Conservation (phyloP, 1,284 basidiomycete genomes). For the Ganoderma boninense region DNA sequence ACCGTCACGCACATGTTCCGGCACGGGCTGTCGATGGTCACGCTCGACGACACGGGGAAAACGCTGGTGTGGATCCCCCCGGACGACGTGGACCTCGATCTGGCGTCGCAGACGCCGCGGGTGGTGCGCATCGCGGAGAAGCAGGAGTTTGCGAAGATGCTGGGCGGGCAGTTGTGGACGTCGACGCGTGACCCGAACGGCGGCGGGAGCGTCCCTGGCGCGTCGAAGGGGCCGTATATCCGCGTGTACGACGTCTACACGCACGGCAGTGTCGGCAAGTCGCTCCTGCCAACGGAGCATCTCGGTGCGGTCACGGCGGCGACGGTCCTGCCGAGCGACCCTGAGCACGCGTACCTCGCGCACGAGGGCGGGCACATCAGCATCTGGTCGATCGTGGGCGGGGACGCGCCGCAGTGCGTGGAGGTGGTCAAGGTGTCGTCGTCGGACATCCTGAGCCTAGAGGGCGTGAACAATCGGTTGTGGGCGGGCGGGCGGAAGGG, state of each 20-base stretch:
- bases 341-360: constrained; percentile 82
- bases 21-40: constrained; percentile 72
- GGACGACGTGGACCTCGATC: constrained; percentile 44
- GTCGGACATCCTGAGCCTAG: constrained; percentile 83
- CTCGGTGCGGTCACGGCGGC: constrained; percentile 86
- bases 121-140: constrained; percentile 82
- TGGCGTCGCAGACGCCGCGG: constrained; percentile 60
- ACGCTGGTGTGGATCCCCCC: constrained; percentile 73
- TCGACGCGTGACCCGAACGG: constrained; percentile 61
- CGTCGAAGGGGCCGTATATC: constrained; percentile 72
- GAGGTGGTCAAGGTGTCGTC: constrained; percentile 80
- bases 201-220: constrained; percentile 46
- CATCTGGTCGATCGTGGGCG: constrained; percentile 71
- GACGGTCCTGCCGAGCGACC: constrained; percentile 76
- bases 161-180: constrained; percentile 86
- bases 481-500: constrained; percentile 91
- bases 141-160: constrained; percentile 78
- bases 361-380: constrained; percentile 93
- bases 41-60: constrained; percentile 87
- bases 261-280: constrained; percentile 55
- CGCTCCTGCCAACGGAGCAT: constrained; percentile 64
- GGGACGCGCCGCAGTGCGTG: constrained; percentile 60
- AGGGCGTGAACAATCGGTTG: constrained; percentile 81
- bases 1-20: constrained; percentile 80
- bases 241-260: constrained; percentile 80